Evolutionary conservation across 225 moss, liverwort and hornwort genomes (phyloP).

Genomic region (Neckera pumila): DNA sequence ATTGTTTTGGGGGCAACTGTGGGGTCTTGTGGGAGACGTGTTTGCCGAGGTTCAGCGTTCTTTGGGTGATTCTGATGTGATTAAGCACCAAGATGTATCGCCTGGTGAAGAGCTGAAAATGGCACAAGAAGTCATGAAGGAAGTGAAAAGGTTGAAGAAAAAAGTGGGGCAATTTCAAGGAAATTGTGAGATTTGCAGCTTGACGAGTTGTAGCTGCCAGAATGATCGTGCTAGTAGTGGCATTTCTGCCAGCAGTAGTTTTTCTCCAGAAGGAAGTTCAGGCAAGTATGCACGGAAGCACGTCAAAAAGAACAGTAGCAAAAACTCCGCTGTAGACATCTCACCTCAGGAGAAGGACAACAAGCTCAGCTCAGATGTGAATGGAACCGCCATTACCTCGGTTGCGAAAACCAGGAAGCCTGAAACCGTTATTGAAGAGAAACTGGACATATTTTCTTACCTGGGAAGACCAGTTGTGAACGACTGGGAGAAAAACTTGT

Average conservation of each 20-base stretch:
- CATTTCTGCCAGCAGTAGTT: conserved; percentile 65
- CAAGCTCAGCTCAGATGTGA: background rate
- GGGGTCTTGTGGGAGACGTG: conserved; percentile 81
- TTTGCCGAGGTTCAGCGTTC: conserved; percentile 79
- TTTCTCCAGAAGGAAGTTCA: background rate
- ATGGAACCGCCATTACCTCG: background rate
- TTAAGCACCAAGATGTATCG: conserved; percentile 35
- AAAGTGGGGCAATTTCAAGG: conserved; percentile 70
- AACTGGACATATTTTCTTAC: conserved; percentile 50
- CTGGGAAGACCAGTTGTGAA: conserved; percentile 30
- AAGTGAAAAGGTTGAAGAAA: conserved; percentile 93
- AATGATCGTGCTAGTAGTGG: conserved; percentile 96
- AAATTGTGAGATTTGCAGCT: conserved; percentile 78
- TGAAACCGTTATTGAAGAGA: background rate
- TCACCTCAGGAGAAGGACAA: background rate
- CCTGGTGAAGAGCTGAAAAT: conserved; percentile 76
- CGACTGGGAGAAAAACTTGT: conserved; percentile 80
- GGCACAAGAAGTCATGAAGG: conserved; percentile 88
- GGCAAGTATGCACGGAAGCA: conserved; percentile 50
- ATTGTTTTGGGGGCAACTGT: conserved; percentile 75
- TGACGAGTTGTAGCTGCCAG: conserved; percentile 90
- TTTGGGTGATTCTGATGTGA: conserved; percentile 43
- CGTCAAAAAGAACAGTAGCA: conserved; percentile 35
- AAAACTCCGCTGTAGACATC: background rate
- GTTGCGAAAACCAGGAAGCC: background rate